A percentile compares a stretch with the other conserved stretches of the same genome.
phyloP scores from a whole-genome alignment of 495 filamentous ascomycete species.

The Daldinia decipiens region DNA sequence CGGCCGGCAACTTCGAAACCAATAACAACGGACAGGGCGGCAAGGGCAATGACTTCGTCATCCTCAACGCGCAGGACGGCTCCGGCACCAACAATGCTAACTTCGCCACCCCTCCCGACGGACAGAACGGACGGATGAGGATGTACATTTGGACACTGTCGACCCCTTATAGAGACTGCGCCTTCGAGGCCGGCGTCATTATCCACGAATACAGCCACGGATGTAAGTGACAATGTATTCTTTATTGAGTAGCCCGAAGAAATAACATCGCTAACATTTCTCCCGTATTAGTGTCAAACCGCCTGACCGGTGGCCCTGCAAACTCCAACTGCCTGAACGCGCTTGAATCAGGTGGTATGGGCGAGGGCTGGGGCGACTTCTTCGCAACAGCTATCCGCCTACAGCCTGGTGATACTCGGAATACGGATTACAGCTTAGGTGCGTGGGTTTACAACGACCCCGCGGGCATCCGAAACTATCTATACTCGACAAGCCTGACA shows the following conservation, averaged over 20 bases:
- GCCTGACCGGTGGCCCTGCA: slow-evolving; percentile 65
- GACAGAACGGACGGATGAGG: slow-evolving; percentile 59
- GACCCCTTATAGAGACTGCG: slow-evolving; percentile 57
- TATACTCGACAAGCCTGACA: slow-evolving; percentile 61
- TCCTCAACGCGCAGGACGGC: slow-evolving; percentile 65
- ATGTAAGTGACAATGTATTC: slow-evolving; percentile 40
- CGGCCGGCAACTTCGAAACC: slow-evolving; percentile 64
- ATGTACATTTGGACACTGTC: slow-evolving; percentile 60
- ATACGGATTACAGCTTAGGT: slow-evolving; percentile 58
- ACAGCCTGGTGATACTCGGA: slow-evolving; percentile 57
- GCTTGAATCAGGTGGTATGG: slow-evolving; percentile 62
- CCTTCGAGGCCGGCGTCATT: slow-evolving; percentile 59
- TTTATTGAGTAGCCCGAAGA: neutral
- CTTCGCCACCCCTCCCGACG: slow-evolving; percentile 63
- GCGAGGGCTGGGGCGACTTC: slow-evolving; percentile 67
- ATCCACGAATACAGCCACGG: slow-evolving; percentile 60
- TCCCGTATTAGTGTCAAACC: slow-evolving; percentile 56
- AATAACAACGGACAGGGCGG: slow-evolving; percentile 63
- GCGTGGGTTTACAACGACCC: slow-evolving; percentile 56
- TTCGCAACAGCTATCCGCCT: slow-evolving; percentile 62
- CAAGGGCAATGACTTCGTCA: slow-evolving; percentile 59
- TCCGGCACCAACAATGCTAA: slow-evolving; percentile 62
- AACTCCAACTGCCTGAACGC: slow-evolving; percentile 59
- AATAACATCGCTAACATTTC: neutral
- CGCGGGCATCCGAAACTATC: slow-evolving; percentile 58